A percentile compares a stretch with the other conserved stretches of the same genome.
These are phyloP conservation scores for Celoporthe dispersa DNA, from an alignment of 2,329 filamentous ascomycete species.

Conservation along the genomic window DNA sequence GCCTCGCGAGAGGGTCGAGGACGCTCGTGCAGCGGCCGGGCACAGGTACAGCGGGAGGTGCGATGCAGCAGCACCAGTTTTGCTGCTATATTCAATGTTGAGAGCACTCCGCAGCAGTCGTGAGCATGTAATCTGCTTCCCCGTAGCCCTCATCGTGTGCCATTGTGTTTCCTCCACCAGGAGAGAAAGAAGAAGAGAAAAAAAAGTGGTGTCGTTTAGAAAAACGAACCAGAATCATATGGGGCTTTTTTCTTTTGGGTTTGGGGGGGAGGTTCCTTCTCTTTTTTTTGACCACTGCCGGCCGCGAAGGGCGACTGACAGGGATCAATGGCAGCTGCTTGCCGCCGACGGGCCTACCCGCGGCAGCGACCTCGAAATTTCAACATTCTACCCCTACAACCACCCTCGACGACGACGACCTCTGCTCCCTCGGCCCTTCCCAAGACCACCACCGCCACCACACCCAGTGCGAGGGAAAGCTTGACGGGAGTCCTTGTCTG, in stretches of 20 bases:
- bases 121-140: slow-evolving; percentile 27
- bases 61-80: slow-evolving; percentile 2
- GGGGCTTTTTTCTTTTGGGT: slow-evolving; percentile 19
- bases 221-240: not conserved
- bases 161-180: not conserved
- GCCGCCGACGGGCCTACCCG: slow-evolving; percentile 12
- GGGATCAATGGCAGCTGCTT: slow-evolving; percentile 14
- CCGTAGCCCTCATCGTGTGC: slow-evolving; percentile 22
- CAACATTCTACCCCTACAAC: slow-evolving; percentile 1
- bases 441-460: not conserved
- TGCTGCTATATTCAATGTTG: slow-evolving; percentile 21
- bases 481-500: not conserved
- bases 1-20: slow-evolving; percentile 4
- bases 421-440: not conserved
- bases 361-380: slow-evolving; percentile 20
- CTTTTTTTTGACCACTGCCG: slow-evolving; percentile 22
- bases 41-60: slow-evolving; percentile 27
- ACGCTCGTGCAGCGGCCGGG: slow-evolving; percentile 24
- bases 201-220: not conserved
- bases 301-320: slow-evolving; percentile 19
- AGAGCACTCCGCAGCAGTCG: slow-evolving; percentile 27
- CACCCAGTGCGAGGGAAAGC: not conserved
- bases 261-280: not conserved
- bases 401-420: not conserved
- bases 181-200: not conserved